phyloP scores from a whole-genome alignment of 2,329 filamentous ascomycete genomes.

The Pseudopyrenochaeta lycopersici region DNA sequence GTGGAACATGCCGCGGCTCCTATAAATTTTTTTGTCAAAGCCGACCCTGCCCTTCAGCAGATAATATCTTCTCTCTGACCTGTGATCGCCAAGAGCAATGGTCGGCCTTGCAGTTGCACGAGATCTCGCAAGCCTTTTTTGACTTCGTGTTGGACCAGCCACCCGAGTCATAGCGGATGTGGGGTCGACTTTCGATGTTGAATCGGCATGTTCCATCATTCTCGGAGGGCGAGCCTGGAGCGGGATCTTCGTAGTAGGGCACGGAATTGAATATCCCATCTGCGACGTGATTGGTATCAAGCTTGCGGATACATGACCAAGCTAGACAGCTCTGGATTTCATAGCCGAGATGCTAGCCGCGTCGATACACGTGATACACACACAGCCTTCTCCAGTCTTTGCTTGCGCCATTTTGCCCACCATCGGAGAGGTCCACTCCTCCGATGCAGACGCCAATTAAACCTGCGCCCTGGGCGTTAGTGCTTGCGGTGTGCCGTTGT shows the following conservation, averaged over 20 bases:
- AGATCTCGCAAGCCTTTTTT: background rate
- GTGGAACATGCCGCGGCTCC: constrained; percentile 29
- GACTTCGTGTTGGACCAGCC: background rate
- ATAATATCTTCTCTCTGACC: background rate
- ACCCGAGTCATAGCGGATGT: constrained; percentile 20
- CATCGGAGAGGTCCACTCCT: constrained; percentile 32
- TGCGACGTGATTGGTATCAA: constrained; percentile 36
- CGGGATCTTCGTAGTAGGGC: constrained; percentile 19
- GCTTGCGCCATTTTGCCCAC: constrained; percentile 27
- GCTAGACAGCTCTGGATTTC: constrained; percentile 30
- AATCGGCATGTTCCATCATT: constrained; percentile 11
- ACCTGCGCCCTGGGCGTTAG: constrained; percentile 19
- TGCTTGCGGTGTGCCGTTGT: constrained; percentile 17
- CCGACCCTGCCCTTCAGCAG: constrained; percentile 14
- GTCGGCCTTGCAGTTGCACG: background rate
- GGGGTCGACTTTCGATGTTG: constrained; percentile 15
- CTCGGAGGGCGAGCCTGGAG: constrained; percentile 15
- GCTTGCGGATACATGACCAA: constrained; percentile 18
- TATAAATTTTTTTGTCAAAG: constrained; percentile 11
- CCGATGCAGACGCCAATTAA: constrained; percentile 22
- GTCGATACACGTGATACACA: constrained; percentile 27
- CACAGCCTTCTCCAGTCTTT: constrained; percentile 13
- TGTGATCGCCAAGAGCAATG: constrained; percentile 8
- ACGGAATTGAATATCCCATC: constrained; percentile 40
- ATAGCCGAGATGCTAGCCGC: constrained; percentile 32